Conservation (phyloP, 2,329 filamentous ascomycete genomes). For the Sporothrix brunneoviolacea region DNA sequence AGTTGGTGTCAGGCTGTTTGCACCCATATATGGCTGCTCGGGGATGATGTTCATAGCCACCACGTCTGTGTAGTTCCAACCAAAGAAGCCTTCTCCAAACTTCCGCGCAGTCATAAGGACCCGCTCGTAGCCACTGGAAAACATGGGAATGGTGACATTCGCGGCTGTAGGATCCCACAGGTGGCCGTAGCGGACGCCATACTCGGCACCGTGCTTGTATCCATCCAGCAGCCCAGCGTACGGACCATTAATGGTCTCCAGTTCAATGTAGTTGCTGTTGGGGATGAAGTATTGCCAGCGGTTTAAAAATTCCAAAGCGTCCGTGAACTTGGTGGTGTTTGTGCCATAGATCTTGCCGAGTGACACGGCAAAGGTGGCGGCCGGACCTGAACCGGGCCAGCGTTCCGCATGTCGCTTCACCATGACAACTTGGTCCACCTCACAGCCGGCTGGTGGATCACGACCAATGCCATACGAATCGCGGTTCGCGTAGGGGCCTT, state of each 20-base stretch:
- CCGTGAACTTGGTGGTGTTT: background rate
- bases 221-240: constrained; percentile 15
- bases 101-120: constrained; percentile 56
- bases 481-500: constrained; percentile 17
- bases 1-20: constrained; percentile 49
- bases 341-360: constrained; percentile 12
- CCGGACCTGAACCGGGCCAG: constrained; percentile 53
- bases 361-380: constrained; percentile 5
- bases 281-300: constrained; percentile 15
- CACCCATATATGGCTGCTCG: constrained; percentile 13
- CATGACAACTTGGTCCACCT: constrained; percentile 54
- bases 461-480: constrained; percentile 40
- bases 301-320: constrained; percentile 13
- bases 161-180: constrained; percentile 13
- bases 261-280: constrained; percentile 1
- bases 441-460: constrained; percentile 48
- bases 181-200: constrained; percentile 16
- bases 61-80: constrained; percentile 48
- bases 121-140: constrained; percentile 46
- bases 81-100: constrained; percentile 57
- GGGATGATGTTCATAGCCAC: constrained; percentile 44
- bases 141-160: constrained; percentile 16
- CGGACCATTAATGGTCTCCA: constrained; percentile 15
- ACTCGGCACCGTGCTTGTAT: constrained; percentile 16
- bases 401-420: constrained; percentile 55